Percentiles rank a stretch among this genome's conserved stretches.
These are phyloP conservation scores for Suhomyces bolitotheri DNA, from an alignment of 1,139 yeast genomes.

Conservation along the genomic window DNA sequence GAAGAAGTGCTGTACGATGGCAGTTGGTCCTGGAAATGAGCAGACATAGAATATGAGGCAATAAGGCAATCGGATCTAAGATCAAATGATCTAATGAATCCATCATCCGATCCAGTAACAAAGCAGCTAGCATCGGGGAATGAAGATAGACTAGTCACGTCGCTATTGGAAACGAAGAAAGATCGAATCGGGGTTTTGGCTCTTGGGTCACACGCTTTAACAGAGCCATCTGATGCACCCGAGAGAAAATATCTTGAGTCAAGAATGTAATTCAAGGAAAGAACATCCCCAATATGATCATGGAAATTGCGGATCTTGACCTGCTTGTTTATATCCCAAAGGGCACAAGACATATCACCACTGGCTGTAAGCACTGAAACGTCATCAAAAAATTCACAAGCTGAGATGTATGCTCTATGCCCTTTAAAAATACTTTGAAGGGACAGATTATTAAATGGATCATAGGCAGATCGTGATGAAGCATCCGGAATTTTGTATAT, in stretches of 20 bases:
- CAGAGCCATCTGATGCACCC: conserved; percentile 76
- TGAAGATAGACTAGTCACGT: conserved; percentile 64
- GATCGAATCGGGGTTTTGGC: conserved; percentile 55
- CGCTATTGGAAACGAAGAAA: conserved; percentile 62
- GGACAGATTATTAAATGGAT: background rate
- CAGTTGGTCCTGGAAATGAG: conserved; percentile 13
- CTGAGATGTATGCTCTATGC: conserved; percentile 81
- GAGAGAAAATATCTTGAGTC: conserved; percentile 51
- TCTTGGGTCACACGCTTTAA: conserved; percentile 73
- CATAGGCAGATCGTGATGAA: background rate
- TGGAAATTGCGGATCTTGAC: conserved; percentile 55
- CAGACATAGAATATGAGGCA: conserved; percentile 47
- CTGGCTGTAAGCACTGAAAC: conserved; percentile 63
- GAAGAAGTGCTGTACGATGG: conserved; percentile 18
- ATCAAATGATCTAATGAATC: conserved; percentile 70
- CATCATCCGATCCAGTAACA: conserved; percentile 79
- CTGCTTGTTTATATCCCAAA: conserved; percentile 78
- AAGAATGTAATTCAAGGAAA: conserved; percentile 34
- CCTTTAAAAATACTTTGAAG: conserved; percentile 63
- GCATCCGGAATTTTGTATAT: conserved; percentile 51
- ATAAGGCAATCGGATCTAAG: conserved; percentile 75
- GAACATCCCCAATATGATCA: conserved; percentile 82
- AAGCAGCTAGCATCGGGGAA: conserved; percentile 74
- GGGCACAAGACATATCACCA: conserved; percentile 78
- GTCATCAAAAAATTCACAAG: conserved; percentile 63